phyloP scores from a whole-genome alignment of 768 basidiomycete species.

The Mycena capillaripes region DNA sequence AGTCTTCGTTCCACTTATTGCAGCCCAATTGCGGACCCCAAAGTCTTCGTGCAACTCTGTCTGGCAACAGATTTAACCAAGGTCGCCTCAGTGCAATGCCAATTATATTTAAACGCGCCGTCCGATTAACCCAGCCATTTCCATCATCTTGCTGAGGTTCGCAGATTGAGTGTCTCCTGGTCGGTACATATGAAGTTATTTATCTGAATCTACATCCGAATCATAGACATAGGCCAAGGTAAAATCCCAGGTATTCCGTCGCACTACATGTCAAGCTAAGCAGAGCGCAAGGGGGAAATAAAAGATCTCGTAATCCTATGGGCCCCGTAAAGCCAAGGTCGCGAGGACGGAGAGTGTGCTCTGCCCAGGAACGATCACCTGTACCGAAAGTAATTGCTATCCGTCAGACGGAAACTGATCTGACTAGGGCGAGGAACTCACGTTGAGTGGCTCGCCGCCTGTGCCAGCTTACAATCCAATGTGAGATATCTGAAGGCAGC shows the following conservation, averaged over 20 bases:
- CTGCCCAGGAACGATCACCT: slow-evolving; percentile 21
- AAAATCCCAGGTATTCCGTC: slow-evolving; percentile 10
- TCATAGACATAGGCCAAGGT: not conserved
- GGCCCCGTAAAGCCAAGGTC: slow-evolving; percentile 1
- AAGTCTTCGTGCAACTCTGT: no score
- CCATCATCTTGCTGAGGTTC: slow-evolving; percentile 25
- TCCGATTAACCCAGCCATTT: slow-evolving; percentile 12
- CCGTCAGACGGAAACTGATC: not conserved
- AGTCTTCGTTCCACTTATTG: no score
- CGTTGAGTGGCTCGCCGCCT: slow-evolving; percentile 23
- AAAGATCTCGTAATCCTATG: slow-evolving; percentile 5
- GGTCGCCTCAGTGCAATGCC: no score
- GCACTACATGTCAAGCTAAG: not conserved
- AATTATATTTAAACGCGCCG: no score
- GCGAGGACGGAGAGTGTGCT: slow-evolving; percentile 22
- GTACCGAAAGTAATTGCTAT: no score
- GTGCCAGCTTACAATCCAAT: not conserved
- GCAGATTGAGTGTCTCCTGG: slow-evolving; percentile 19
- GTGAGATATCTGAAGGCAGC: not conserved
- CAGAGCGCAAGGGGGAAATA: not conserved
- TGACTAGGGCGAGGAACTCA: not conserved
- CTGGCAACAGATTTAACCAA: no score
- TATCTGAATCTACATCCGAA: no score
- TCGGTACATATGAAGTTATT: not conserved
- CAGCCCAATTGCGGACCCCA: no score